Percentiles rank a stretch among this genome's conserved stretches.
Conservation (phyloP, 306 rosid genomes). For the Gillenia trifoliata region DNA sequence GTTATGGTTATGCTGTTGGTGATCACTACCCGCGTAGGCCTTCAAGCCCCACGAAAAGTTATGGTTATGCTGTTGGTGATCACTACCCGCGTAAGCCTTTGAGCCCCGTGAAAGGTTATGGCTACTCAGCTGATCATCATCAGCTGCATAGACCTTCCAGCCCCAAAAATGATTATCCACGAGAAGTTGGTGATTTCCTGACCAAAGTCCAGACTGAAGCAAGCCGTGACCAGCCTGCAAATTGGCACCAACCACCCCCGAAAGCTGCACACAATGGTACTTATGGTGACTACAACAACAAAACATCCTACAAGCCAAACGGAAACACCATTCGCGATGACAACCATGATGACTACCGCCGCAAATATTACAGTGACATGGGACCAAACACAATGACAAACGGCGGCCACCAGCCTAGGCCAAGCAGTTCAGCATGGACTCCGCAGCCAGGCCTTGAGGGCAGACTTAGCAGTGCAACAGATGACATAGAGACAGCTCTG, state of each 20-base stretch:
- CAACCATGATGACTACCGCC: neutral
- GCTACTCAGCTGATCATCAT: neutral
- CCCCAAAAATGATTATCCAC: conserved; percentile 13
- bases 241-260: conserved; percentile 3
- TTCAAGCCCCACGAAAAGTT: conserved; percentile 11
- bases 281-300: conserved; percentile 23
- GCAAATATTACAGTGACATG: conserved; percentile 1
- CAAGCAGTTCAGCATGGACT: conserved; percentile 7
- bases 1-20: conserved; percentile 19
- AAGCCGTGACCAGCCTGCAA: conserved; percentile 19
- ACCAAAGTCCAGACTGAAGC: conserved; percentile 30
- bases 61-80: conserved; percentile 13
- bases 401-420: conserved; percentile 7
- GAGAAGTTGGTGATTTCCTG: conserved; percentile 17
- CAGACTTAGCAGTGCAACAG: conserved; percentile 31
- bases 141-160: conserved; percentile 6
- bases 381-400: conserved; percentile 4
- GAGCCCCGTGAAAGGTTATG: conserved; percentile 8
- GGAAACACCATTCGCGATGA: conserved; percentile 8
- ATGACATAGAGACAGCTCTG: conserved; percentile 29
- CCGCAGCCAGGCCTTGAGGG: conserved; percentile 21
- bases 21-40: neutral
- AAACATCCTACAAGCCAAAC: conserved; percentile 12
- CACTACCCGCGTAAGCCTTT: neutral
- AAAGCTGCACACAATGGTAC: conserved; percentile 2